Evolutionary conservation across 1,284 basidiomycete genomes (phyloP).

Genomic region (Golubevia pallescens): DNA sequence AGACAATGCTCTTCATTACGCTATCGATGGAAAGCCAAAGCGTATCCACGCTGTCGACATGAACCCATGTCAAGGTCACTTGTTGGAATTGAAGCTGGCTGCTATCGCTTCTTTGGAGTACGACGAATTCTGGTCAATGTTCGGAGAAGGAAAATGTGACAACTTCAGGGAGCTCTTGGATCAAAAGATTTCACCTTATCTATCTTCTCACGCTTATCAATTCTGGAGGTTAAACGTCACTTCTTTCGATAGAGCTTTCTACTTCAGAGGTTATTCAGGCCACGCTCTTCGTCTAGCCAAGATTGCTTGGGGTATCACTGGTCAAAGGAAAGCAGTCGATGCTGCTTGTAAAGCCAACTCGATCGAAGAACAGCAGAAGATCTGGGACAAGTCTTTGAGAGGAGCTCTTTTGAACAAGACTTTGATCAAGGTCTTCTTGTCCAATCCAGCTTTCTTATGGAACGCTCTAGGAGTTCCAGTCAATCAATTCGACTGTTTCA

Average conservation of each 20-base stretch:
- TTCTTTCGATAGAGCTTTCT: slow-evolving; percentile 75
- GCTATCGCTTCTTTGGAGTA: slow-evolving; percentile 72
- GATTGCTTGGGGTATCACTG: slow-evolving; percentile 72
- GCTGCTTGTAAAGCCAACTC: slow-evolving; percentile 71
- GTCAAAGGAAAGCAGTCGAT: slow-evolving; percentile 71
- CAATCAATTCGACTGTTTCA: slow-evolving; percentile 76
- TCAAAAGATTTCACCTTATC: slow-evolving; percentile 73
- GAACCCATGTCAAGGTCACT: slow-evolving; percentile 76
- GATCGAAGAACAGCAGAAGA: slow-evolving; percentile 72
- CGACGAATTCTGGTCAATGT: slow-evolving; percentile 76
- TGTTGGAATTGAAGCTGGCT: slow-evolving; percentile 80
- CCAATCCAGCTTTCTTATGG: slow-evolving; percentile 73
- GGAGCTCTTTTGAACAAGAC: slow-evolving; percentile 74
- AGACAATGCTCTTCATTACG: slow-evolving; percentile 82
- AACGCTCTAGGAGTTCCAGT: slow-evolving; percentile 80
- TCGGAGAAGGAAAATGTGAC: slow-evolving; percentile 74
- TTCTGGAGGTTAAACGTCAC: slow-evolving; percentile 77
- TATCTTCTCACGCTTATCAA: slow-evolving; percentile 77
- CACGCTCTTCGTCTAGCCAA: slow-evolving; percentile 72
- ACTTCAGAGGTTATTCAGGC: slow-evolving; percentile 75
- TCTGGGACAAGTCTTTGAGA: slow-evolving; percentile 73
- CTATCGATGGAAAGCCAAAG: slow-evolving; percentile 72
- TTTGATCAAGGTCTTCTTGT: slow-evolving; percentile 71
- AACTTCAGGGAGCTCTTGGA: slow-evolving; percentile 75
- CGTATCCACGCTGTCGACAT: slow-evolving; percentile 77